A percentile compares a stretch with the other conserved stretches of the same genome.
Conservation (phyloP, 2,329 filamentous ascomycete species). For the Pyricularia sp. region DNA sequence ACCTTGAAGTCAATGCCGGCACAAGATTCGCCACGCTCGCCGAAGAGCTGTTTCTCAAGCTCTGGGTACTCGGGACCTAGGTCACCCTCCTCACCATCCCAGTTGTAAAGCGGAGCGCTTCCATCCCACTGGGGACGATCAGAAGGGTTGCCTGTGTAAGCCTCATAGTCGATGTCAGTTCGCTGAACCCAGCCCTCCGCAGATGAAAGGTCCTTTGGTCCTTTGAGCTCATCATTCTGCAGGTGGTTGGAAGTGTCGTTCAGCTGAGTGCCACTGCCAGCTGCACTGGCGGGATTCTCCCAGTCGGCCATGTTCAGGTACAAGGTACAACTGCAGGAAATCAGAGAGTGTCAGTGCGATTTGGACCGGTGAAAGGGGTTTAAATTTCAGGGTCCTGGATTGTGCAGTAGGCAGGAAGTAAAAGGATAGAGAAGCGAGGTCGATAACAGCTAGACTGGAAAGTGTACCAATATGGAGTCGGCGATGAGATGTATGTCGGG, state of each 20-base stretch:
- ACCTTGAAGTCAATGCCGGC: constrained; percentile 51
- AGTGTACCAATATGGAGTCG: neutral
- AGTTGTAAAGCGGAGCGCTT: constrained; percentile 62
- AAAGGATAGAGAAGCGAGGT: neutral
- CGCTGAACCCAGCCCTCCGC: constrained; percentile 32
- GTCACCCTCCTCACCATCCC: constrained; percentile 75
- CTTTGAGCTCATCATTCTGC: neutral
- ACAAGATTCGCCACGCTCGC: constrained; percentile 32
- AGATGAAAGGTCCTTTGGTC: constrained; percentile 12
- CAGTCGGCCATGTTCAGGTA: neutral
- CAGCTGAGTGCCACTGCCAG: constrained; percentile 5
- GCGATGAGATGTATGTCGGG: neutral
- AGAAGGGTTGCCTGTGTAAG: constrained; percentile 11
- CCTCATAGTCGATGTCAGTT: constrained; percentile 34
- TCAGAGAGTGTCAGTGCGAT: neutral
- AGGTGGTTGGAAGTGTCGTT: constrained; percentile 20
- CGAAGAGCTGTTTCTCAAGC: constrained; percentile 68
- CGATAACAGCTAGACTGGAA: neutral
- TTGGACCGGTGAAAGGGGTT: neutral
- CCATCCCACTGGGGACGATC: constrained; percentile 28
- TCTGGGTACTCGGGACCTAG: constrained; percentile 58
- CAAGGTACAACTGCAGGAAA: neutral
- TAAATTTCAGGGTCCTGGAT: neutral
- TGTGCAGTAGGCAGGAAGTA: neutral
- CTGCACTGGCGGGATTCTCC: neutral